Evolutionary conservation across 805 yeast genomes (phyloP), one percentile per base, ranked within the genome.

Genomic region (Candida nitratophila): DNA sequence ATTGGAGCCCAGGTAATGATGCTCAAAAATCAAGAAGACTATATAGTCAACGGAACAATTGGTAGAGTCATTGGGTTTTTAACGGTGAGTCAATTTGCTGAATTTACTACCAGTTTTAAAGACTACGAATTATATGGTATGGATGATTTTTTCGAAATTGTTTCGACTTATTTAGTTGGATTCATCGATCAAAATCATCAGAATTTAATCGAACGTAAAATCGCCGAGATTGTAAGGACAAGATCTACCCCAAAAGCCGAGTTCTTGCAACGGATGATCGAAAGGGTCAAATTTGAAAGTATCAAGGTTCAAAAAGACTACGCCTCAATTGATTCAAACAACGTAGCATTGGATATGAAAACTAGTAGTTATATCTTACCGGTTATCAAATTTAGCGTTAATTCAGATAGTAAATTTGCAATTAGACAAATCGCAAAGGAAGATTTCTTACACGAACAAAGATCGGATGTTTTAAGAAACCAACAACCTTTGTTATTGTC

Each of bases 1-100:
- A 81, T 77, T 44, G 88, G 87, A 32, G 95, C 96, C 0, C 99
- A 93, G 62, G 97, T 93, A 1, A 90, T 93, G 96, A 80, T 87
- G 73, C 65, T 93, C 51, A 87, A 86, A 54, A 93, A 93, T 59
- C 61, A 76, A 26, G 90, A 86, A 50, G 83, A 79, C 10, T 65
- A 70, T 2, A 67, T 93, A 33, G 98, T 93, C 35, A 93, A 93
- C 64, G 99, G 99, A 3, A 78, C 96, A 0, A 68, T 91, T 33
- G 99, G 99, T 0, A 77, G 72, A 33, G 83, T 93, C 1, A 52
- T 78, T 8, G 79, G 74, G 16, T 81, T 84, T 50, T 63, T 74
- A 40, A 46, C 50, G 51, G 57, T 57, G 30, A 46, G 30, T 43
- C 51, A 51, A 49, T 73, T 46, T 56, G 48, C 41, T 31, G 47